Evolutionary conservation across 2,329 filamentous ascomycete species (phyloP).

Genomic region (Penicillium sp.): DNA sequence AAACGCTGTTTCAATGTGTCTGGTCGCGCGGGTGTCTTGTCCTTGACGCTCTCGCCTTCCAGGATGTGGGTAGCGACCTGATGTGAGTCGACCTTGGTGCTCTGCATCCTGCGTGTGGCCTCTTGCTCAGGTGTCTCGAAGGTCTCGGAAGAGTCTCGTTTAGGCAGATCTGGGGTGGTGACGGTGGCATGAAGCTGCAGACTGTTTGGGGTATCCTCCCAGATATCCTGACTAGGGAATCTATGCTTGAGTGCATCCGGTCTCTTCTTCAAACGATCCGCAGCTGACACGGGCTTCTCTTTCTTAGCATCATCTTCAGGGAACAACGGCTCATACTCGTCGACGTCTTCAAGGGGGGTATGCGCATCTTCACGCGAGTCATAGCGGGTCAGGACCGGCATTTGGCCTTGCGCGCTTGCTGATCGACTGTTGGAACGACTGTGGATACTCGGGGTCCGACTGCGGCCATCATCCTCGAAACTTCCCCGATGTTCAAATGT

Average conservation of each 20-base stretch:
- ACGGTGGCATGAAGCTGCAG: slow-evolving; percentile 75
- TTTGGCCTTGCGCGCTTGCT: slow-evolving; percentile 60
- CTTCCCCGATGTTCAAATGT: slow-evolving; percentile 62
- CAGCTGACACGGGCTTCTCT: slow-evolving; percentile 51
- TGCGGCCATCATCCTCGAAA: slow-evolving; percentile 52
- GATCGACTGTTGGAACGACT: slow-evolving; percentile 66
- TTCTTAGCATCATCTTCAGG: slow-evolving; percentile 69
- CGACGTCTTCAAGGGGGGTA: slow-evolving; percentile 79
- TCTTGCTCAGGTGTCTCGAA: slow-evolving; percentile 52
- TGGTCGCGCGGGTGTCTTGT: slow-evolving; percentile 45
- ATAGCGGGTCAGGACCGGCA: slow-evolving; percentile 54
- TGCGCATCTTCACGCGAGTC: slow-evolving; percentile 53
- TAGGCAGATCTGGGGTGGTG: slow-evolving; percentile 69
- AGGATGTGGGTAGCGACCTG: slow-evolving; percentile 36
- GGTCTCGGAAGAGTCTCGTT: slow-evolving; percentile 40
- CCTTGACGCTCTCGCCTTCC: slow-evolving; percentile 25
- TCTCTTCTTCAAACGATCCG: slow-evolving; percentile 56
- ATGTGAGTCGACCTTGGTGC: slow-evolving; percentile 39
- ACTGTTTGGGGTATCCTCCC: slow-evolving; percentile 93
- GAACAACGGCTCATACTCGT: slow-evolving; percentile 94
- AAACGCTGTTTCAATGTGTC: slow-evolving; percentile 65
- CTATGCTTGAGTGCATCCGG: slow-evolving; percentile 58
- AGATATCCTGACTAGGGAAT: slow-evolving; percentile 94
- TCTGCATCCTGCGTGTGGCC: slow-evolving; percentile 41
- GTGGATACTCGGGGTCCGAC: slow-evolving; percentile 54